Evolutionary conservation across 108 stramenopile species (phyloP).

Genomic region (Nitzschia sp.): DNA sequence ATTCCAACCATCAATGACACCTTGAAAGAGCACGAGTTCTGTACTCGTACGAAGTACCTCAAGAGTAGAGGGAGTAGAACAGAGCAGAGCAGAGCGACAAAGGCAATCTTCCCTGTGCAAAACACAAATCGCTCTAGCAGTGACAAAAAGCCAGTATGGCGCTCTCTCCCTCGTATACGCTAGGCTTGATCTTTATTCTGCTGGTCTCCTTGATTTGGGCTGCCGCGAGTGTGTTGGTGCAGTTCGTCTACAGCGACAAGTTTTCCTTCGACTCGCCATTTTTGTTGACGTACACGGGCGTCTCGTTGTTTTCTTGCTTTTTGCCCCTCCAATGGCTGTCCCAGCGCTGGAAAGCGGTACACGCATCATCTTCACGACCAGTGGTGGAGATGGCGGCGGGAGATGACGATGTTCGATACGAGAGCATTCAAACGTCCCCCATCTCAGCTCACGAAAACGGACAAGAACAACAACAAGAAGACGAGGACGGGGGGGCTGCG

Average conservation of each 20-base stretch:
- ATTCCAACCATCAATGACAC: too few species aligned
- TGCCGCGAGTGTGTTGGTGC: constrained; percentile 80
- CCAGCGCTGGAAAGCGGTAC: neutral
- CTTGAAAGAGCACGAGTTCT: too few species aligned
- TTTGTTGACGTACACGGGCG: constrained; percentile 90
- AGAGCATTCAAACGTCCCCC: neutral
- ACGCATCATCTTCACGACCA: neutral
- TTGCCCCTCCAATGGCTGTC: constrained; percentile 50
- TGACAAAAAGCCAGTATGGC: neutral
- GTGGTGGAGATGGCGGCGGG: neutral
- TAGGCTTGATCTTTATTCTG: constrained; percentile 85
- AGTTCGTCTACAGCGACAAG: constrained; percentile 74
- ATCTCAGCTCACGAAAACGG: neutral
- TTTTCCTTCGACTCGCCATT: constrained; percentile 86
- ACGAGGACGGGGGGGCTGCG: neutral
- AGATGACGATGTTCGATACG: neutral
- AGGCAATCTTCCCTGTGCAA: too few species aligned
- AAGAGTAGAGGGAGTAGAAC: too few species aligned
- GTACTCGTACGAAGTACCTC: too few species aligned
- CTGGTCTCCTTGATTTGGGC: constrained; percentile 87
- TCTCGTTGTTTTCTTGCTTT: constrained; percentile 74
- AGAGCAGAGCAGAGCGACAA: too few species aligned
- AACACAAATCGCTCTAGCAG: too few species aligned
- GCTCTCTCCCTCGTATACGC: constrained; percentile 51
- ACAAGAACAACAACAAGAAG: neutral